Conservation (phyloP, 2,329 filamentous ascomycete species). For the Cladobotryum mycophilum region DNA sequence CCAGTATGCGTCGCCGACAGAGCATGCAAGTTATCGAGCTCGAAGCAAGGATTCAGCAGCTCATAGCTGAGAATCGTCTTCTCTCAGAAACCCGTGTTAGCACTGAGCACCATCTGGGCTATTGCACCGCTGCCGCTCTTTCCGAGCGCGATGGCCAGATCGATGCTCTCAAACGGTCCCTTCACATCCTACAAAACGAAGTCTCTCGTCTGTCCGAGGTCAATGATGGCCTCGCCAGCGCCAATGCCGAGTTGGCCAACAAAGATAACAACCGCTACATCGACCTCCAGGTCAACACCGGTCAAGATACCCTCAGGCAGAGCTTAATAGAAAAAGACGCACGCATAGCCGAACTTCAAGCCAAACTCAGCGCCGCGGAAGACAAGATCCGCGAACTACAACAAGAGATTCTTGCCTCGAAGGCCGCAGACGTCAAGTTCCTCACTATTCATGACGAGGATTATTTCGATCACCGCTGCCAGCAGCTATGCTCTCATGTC, state of each 20-base stretch:
- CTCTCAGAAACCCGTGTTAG: conserved; percentile 66
- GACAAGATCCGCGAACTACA: conserved; percentile 50
- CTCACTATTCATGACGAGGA: conserved; percentile 80
- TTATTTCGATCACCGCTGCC: conserved; percentile 90
- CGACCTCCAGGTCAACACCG: conserved; percentile 62
- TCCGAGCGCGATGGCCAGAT: conserved; percentile 84
- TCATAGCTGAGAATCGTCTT: conserved; percentile 76
- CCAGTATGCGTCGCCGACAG: conserved; percentile 92
- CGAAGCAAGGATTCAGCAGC: conserved; percentile 75
- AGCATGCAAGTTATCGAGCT: conserved; percentile 96
- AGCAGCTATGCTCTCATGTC: conserved; percentile 90
- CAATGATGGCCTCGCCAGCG: conserved; percentile 71
- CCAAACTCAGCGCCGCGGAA: conserved; percentile 69
- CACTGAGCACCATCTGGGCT: conserved; percentile 60
- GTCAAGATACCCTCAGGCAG: conserved; percentile 52
- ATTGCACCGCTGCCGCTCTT: conserved; percentile 63
- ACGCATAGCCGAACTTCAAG: conserved; percentile 71
- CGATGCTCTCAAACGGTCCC: conserved; percentile 68
- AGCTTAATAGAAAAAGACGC: conserved; percentile 75
- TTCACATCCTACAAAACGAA: conserved; percentile 77
- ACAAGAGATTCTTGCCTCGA: conserved; percentile 50
- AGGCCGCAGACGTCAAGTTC: conserved; percentile 62
- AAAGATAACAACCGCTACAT: conserved; percentile 69
- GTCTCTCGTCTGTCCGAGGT: conserved; percentile 73
- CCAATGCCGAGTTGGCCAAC: conserved; percentile 68